Conservation (phyloP, 2,329 filamentous ascomycete genomes). For the Keithomyces neogunnii region DNA sequence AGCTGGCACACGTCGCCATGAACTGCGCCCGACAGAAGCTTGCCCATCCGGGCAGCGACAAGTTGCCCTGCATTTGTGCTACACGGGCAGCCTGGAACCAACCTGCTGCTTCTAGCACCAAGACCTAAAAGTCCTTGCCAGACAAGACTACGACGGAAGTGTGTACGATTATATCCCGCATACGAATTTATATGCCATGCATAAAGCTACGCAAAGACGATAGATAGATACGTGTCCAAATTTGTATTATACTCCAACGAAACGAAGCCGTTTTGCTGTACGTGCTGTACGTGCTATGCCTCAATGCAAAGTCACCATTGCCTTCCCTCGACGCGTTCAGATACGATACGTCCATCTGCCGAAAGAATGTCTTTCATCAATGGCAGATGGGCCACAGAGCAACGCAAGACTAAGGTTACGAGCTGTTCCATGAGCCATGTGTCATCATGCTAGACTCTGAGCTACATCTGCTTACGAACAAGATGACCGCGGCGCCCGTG, state of each 20-base stretch:
- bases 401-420: constrained; percentile 44
- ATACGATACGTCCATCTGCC: constrained; percentile 58
- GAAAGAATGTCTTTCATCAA: constrained; percentile 16
- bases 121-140: neutral
- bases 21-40: too few relatives aligned
- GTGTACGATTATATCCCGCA: constrained; percentile 12
- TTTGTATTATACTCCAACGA: constrained; percentile 14
- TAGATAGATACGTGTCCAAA: constrained; percentile 1
- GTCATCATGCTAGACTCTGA: neutral
- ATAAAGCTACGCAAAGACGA: constrained; percentile 8
- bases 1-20: neutral
- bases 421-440: neutral
- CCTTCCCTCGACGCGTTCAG: constrained; percentile 38
- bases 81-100: too few relatives aligned
- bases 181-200: neutral
- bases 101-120: too few relatives aligned
- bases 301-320: neutral
- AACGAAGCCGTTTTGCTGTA: constrained; percentile 1
- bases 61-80: too few relatives aligned
- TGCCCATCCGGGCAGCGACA: too few relatives aligned
- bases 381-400: constrained; percentile 52
- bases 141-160: constrained; percentile 7
- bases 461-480: neutral
- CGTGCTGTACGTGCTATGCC: neutral
- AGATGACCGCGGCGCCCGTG: constrained; percentile 2